phyloP scores from a whole-genome alignment of 1,284 basidiomycete genomes.

The Cryptococcus amylolentus region DNA sequence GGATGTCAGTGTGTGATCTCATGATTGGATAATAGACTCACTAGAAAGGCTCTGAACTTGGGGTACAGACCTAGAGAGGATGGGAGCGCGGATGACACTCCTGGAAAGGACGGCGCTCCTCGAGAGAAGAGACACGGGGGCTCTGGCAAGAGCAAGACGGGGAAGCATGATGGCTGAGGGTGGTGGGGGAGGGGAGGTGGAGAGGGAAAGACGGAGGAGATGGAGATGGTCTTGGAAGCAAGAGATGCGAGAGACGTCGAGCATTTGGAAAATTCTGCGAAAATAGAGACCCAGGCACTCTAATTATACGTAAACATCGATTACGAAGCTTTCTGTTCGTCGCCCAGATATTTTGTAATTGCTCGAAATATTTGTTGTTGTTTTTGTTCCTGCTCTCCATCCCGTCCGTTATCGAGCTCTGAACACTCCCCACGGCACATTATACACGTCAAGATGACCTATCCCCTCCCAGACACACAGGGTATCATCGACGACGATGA shows the following conservation, averaged over 20 bases:
- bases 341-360: neutral
- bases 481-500: constrained; percentile 32
- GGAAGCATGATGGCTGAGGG: constrained; percentile 9
- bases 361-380: neutral
- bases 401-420: too few relatives aligned
- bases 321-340: neutral
- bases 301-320: neutral
- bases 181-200: neutral
- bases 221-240: too few relatives aligned
- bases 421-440: neutral
- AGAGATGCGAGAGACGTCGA: neutral
- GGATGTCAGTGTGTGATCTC: neutral
- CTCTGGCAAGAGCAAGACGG: constrained; percentile 11
- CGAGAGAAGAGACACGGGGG: constrained; percentile 7
- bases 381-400: neutral
- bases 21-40: neutral
- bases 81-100: neutral
- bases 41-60: constrained; percentile 2
- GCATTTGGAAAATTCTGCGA: neutral
- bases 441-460: neutral
- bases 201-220: too few relatives aligned
- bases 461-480: neutral
- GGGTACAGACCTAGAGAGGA: neutral
- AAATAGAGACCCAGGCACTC: neutral
- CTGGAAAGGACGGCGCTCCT: constrained; percentile 6